phyloP scores from a whole-genome alignment of 1,139 yeast genomes.

The Saccharomyces hybrid region DNA sequence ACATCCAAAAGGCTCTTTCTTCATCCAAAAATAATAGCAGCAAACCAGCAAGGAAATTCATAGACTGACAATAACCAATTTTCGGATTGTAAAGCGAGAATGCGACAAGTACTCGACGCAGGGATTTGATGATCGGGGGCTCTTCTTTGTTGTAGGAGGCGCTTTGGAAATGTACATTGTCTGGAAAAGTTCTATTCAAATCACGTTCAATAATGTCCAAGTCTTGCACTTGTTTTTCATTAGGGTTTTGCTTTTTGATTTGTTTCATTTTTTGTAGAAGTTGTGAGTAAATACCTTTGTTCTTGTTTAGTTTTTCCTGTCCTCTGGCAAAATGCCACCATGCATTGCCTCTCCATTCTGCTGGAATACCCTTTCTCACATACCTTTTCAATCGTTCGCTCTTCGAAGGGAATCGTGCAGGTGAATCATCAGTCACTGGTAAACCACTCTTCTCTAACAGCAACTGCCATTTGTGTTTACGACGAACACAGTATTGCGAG shows the following conservation, averaged over 20 bases:
- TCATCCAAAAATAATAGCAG: constrained; percentile 77
- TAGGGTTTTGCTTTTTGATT: constrained; percentile 5
- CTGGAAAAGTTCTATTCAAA: constrained; percentile 88
- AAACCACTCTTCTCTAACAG: constrained; percentile 65
- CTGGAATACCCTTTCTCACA: constrained; percentile 86
- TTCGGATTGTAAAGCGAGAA: constrained; percentile 83
- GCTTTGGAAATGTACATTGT: constrained; percentile 67
- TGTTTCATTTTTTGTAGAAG: constrained; percentile 40
- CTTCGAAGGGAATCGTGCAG: constrained; percentile 64
- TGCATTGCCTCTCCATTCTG: constrained; percentile 94
- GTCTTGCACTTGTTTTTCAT: constrained; percentile 47
- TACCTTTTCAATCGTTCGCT: constrained; percentile 77
- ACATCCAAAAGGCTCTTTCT: constrained; percentile 91
- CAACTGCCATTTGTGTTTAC: constrained; percentile 69
- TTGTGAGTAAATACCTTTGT: constrained; percentile 65
- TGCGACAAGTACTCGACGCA: constrained; percentile 74
- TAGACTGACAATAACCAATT: constrained; percentile 91
- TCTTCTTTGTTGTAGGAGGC: constrained; percentile 36
- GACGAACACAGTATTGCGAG: constrained; percentile 49
- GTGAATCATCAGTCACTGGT: constrained; percentile 34
- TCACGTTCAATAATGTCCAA: constrained; percentile 92
- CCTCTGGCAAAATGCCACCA: constrained; percentile 98
- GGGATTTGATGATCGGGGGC: constrained; percentile 56
- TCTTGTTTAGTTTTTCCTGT: constrained; percentile 58
- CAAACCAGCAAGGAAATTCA: constrained; percentile 85